phyloP scores from a whole-genome alignment of 2,329 filamentous ascomycete species.

The Blumeriella jaapii region DNA sequence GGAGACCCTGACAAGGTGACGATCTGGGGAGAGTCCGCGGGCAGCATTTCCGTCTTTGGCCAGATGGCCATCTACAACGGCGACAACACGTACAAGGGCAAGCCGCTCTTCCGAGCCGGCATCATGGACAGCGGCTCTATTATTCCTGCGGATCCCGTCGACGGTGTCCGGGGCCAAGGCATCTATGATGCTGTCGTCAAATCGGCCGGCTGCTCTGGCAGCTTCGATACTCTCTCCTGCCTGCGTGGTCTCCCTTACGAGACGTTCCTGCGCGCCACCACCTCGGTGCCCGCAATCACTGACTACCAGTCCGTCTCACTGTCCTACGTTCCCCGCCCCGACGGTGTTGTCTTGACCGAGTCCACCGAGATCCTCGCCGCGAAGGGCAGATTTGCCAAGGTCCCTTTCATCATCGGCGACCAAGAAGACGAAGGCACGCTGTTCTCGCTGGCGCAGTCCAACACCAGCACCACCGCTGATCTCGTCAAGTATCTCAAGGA shows the following conservation, averaged over 20 bases:
- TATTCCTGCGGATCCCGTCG: conserved; percentile 50
- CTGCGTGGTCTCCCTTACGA: conserved; percentile 50
- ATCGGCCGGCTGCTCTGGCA: conserved; percentile 47
- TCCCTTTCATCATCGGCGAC: conserved; percentile 58
- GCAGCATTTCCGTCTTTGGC: conserved; percentile 61
- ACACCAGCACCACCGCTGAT: conserved; percentile 49
- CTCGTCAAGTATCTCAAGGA: conserved; percentile 49
- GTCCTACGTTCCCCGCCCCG: conserved; percentile 64
- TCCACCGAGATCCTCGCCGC: conserved; percentile 49
- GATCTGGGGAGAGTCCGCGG: conserved; percentile 40
- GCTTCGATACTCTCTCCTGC: conserved; percentile 49
- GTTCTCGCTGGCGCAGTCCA: conserved; percentile 57
- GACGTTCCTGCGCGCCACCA: conserved; percentile 52
- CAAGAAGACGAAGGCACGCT: conserved; percentile 75
- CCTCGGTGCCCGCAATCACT: conserved; percentile 57
- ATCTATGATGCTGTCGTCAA: conserved; percentile 51
- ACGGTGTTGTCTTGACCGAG: conserved; percentile 48
- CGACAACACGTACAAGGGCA: conserved; percentile 62
- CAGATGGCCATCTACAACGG: conserved; percentile 68
- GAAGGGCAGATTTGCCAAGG: conserved; percentile 42
- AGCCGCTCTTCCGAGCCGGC: conserved; percentile 60
- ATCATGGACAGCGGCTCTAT: conserved; percentile 69
- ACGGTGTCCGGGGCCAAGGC: conserved; percentile 52
- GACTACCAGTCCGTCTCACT: conserved; percentile 58
- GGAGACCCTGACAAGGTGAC: conserved; percentile 39